A percentile compares a stretch with the other conserved stretches of the same genome.
Evolutionary conservation across 176 grass and related monocot species (phyloP).

Genomic region (Phragmites australis): DNA sequence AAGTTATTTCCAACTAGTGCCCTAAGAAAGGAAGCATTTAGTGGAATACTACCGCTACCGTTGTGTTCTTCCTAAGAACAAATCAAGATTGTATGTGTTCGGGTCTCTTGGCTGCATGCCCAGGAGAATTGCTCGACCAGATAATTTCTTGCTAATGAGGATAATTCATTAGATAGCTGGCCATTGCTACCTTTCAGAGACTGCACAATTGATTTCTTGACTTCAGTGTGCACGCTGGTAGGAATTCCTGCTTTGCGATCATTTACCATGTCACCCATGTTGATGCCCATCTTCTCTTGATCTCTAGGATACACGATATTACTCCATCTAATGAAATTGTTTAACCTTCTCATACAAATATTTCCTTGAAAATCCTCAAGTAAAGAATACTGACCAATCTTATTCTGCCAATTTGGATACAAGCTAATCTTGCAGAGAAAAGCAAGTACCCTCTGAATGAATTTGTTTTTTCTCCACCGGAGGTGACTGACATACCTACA

Average conservation of each 20-base stretch:
- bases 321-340: neutral
- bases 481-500: constrained; percentile 15
- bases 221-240: neutral
- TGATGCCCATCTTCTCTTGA: constrained; percentile 14
- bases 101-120: constrained; percentile 12
- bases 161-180: constrained; percentile 15
- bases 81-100: constrained; percentile 22
- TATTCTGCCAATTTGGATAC: constrained; percentile 10
- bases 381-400: constrained; percentile 14
- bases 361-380: neutral
- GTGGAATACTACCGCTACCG: too few relatives aligned
- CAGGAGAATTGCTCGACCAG: constrained; percentile 1
- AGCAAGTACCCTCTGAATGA: neutral
- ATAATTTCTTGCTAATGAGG: neutral
- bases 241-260: neutral
- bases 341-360: neutral
- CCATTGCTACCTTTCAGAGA: constrained; percentile 1
- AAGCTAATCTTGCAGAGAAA: constrained; percentile 4
- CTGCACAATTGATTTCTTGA: constrained; percentile 20
- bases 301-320: neutral
- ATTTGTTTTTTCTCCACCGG: neutral
- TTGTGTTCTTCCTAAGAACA: too few relatives aligned
- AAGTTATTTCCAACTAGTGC: too few relatives aligned
- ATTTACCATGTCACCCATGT: neutral
- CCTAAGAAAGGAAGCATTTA: too few relatives aligned